phyloP scores from a whole-genome alignment of 2,329 filamentous ascomycete species.

The Cladosporium halotolerans region DNA sequence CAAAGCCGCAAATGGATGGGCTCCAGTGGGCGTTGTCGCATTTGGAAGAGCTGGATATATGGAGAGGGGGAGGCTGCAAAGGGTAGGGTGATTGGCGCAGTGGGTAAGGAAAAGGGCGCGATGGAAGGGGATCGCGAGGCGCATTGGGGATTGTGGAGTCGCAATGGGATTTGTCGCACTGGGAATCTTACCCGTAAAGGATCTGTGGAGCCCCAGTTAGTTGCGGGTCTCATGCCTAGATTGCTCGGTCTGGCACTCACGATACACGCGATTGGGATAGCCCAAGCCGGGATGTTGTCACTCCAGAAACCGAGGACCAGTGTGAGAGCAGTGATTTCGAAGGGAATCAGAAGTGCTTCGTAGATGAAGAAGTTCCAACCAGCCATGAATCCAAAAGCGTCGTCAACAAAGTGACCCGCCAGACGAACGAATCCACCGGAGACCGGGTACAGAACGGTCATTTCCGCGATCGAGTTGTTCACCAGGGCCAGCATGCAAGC shows the following conservation, averaged over 20 bases:
- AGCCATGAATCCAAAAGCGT: slow-evolving; percentile 54
- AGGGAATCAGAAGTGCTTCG: slow-evolving; percentile 46
- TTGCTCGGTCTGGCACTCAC: slow-evolving; percentile 15
- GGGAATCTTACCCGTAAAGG: slow-evolving; percentile 12
- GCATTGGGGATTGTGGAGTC: slow-evolving; percentile 6
- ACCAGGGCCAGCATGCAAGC: slow-evolving; percentile 52
- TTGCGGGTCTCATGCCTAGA: background rate
- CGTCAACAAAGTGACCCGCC: slow-evolving; percentile 60
- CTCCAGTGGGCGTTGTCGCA: background rate
- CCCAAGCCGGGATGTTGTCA: slow-evolving; percentile 38
- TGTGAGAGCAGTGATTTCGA: slow-evolving; percentile 44
- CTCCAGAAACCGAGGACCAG: slow-evolving; percentile 37
- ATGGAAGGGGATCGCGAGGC: slow-evolving; percentile 3
- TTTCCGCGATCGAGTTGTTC: slow-evolving; percentile 61
- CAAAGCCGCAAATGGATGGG: background rate
- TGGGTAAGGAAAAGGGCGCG: background rate
- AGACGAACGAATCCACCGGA: slow-evolving; percentile 59
- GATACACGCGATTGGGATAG: slow-evolving; percentile 37
- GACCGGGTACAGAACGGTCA: slow-evolving; percentile 58
- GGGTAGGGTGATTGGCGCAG: too few species aligned
- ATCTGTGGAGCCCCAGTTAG: background rate
- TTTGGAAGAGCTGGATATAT: background rate
- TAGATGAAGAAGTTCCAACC: slow-evolving; percentile 50
- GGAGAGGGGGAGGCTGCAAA: too few species aligned
- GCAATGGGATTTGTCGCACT: slow-evolving; percentile 10